Evolutionary conservation across 495 filamentous ascomycete genomes (phyloP), one percentile per base, ranked within the genome.

Genomic region (Letharia lupina): DNA sequence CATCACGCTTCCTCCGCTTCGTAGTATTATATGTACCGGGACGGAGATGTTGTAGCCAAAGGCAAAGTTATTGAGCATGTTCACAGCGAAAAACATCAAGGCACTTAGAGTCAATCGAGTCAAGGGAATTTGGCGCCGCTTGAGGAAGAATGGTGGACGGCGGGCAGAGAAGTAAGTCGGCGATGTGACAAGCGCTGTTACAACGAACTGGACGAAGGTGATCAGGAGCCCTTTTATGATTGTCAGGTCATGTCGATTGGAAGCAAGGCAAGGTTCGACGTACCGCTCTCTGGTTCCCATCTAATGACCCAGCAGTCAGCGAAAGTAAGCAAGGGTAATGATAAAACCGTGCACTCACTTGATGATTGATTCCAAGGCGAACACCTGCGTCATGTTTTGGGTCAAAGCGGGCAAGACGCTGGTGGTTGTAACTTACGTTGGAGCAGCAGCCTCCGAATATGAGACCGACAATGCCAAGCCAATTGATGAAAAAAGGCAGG

Each of bases 381-480:
- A 98, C 40, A 92, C 89, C 89, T 92, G 68, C 13, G 65, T 31
- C 41, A 37, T n/a, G 65, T 65, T 28, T 28, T 37, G 63, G 58
- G 69, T 64, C 68, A 1, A 37, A 73, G 64, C 72, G 70, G 64
- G 62, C 62, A 54, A 59, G 58, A 45, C 39, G 65, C 70, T 66
- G 56, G 39, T 39, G 44, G 9, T 59, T 18, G 52, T 54, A 59
- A 60, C 83, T 76, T 75, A 98, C 94, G 81, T 98, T 99, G 41
- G 92, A 91, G 80, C 94, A 99, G 73, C 94, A 99, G 45, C 94
- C 94, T 48, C 95, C 94, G 74, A 98, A 96, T 59, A 98, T 98
- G 64, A 97, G 80, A 33, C 81, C 84, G n/a, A 91, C 78, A 80
- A 96, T 94, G 68, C 87, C 80, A 40, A 83, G 77, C 54, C 87